These are phyloP conservation scores for Cercospora sp. DNA, from an alignment of 2,329 filamentous ascomycete genomes.

Conservation along the genomic window DNA sequence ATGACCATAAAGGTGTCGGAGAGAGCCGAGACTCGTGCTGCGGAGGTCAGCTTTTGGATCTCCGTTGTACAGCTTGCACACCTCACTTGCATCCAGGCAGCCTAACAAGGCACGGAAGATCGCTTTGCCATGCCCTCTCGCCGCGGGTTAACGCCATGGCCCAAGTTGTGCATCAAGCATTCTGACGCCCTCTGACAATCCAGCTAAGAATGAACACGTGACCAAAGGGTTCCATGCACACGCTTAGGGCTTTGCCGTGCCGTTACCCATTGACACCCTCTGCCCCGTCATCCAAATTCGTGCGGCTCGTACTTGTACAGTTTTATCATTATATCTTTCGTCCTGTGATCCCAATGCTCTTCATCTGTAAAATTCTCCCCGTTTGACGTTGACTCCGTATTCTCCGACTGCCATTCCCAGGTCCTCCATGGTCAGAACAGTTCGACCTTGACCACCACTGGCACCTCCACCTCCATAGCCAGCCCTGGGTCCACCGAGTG, in stretches of 20 bases:
- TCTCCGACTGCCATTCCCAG: conserved; percentile 96
- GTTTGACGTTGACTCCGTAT: conserved; percentile 96
- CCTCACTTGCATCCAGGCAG: background rate
- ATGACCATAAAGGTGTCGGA: background rate
- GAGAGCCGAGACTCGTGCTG: background rate
- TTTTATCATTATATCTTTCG: background rate
- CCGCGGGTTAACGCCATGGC: background rate
- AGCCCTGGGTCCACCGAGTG: conserved; percentile 51
- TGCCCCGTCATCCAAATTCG: background rate
- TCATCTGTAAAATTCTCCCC: conserved; percentile 92
- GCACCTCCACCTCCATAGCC: conserved; percentile 79
- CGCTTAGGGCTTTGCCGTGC: background rate
- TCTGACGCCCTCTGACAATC: background rate
- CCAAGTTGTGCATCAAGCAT: background rate
- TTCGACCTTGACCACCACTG: conserved; percentile 82
- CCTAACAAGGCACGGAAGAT: background rate
- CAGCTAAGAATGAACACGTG: background rate
- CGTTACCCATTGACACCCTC: background rate
- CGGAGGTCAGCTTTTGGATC: background rate
- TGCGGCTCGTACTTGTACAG: background rate
- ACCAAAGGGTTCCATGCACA: background rate
- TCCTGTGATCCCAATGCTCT: background rate
- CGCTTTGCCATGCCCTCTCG: background rate
- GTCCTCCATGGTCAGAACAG: conserved; percentile 97
- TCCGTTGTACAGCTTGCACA: background rate